These are phyloP conservation scores for Senecio squalidus DNA, from an alignment of 140 eudicot species.

Conservation along the genomic window DNA sequence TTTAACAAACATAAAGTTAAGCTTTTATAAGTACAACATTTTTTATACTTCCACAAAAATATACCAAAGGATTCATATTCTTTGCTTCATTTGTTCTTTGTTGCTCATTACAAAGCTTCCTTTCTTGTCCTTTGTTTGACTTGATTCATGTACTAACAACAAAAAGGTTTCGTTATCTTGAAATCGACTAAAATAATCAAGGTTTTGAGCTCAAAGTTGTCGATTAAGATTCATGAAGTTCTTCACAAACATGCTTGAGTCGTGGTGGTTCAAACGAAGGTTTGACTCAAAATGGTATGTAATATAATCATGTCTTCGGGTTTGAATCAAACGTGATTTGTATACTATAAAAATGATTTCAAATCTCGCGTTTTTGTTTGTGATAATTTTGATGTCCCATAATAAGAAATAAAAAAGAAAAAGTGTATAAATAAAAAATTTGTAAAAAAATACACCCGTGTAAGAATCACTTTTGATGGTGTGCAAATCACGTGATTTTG, in stretches of 20 bases:
- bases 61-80: too few relatives aligned
- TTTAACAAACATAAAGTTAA: too few relatives aligned
- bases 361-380: not conserved
- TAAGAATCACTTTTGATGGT: too few relatives aligned
- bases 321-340: not conserved
- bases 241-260: constrained; percentile 22
- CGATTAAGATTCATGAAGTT: constrained; percentile 19
- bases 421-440: too few relatives aligned
- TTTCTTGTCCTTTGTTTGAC: constrained; percentile 10
- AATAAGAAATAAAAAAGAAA: too few relatives aligned
- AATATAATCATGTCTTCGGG: not conserved
- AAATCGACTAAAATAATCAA: not conserved
- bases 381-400: not conserved
- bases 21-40: too few relatives aligned
- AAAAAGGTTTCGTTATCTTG: not conserved
- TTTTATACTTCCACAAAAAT: not conserved
- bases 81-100: constrained; percentile 17
- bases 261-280: constrained; percentile 28
- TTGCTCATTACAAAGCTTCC: constrained; percentile 26
- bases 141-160: constrained; percentile 5
- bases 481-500: not conserved
- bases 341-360: too few relatives aligned
- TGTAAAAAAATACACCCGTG: too few relatives aligned
- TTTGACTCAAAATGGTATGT: constrained; percentile 24
- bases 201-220: not conserved